These are phyloP conservation scores for Microbotryum saponariae DNA, from an alignment of 1,284 basidiomycete species.

Conservation along the genomic window DNA sequence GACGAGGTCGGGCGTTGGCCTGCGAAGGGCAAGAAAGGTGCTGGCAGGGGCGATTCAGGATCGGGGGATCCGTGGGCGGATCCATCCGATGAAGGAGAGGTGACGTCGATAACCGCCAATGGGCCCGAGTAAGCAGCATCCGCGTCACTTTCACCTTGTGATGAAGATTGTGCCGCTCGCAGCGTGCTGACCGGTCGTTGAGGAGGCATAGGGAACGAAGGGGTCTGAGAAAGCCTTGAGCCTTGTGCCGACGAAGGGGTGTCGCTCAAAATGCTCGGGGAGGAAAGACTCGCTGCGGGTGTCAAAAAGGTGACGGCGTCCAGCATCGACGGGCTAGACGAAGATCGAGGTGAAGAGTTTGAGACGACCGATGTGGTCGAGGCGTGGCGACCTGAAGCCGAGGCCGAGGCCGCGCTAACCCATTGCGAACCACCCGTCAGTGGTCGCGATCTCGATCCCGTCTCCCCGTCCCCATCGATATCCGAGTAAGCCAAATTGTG, in stretches of 20 bases:
- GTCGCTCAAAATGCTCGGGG: not conserved
- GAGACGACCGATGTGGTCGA: conserved; percentile 16
- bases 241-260: not conserved
- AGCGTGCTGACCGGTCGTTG: not conserved
- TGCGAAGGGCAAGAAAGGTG: conserved; percentile 30
- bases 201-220: conserved; percentile 7
- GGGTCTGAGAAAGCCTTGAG: not conserved
- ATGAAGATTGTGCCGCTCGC: not conserved
- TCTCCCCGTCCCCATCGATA: not conserved
- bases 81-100: not conserved
- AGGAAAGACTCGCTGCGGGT: not conserved
- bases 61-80: not conserved
- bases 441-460: conserved; percentile 5
- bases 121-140: not conserved
- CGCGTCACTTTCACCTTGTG: too few species aligned
- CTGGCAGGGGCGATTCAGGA: conserved; percentile 17
- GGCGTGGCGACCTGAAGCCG: conserved; percentile 16
- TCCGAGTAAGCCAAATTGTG: not conserved
- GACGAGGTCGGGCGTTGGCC: conserved; percentile 24
- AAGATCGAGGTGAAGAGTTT: not conserved
- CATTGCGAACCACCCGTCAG: conserved; percentile 1
- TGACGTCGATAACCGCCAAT: not conserved
- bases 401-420: not conserved
- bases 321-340: conserved; percentile 19
- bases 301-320: conserved; percentile 28